Percentiles rank a stretch among this genome's conserved stretches.
phyloP scores from a whole-genome alignment of 371 early-diverging fungal species.

The Homolaphlyctis polyrhiza region DNA sequence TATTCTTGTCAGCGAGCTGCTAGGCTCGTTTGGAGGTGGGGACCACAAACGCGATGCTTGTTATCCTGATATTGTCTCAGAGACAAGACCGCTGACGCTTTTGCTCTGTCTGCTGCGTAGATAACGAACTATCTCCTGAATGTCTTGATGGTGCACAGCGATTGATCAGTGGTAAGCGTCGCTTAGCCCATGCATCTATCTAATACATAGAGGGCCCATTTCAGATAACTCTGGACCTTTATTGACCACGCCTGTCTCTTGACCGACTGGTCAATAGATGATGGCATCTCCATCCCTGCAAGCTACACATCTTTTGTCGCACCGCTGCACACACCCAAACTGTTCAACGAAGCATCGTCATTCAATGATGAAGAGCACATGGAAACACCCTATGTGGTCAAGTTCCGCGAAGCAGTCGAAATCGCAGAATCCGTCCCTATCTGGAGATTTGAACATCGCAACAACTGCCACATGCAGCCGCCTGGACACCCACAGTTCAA shows the following conservation, averaged over 20 bases:
- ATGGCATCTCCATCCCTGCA: slow-evolving; percentile 87
- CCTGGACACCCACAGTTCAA: slow-evolving; percentile 48
- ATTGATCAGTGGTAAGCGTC: slow-evolving; percentile 61
- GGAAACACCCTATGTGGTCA: slow-evolving; percentile 92
- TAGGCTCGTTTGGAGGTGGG: slow-evolving; percentile 84
- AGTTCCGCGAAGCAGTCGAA: slow-evolving; percentile 68
- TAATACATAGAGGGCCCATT: too few species aligned
- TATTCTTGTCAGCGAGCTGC: slow-evolving; percentile 84
- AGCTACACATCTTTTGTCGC: slow-evolving; percentile 76
- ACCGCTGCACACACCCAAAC: slow-evolving; percentile 79
- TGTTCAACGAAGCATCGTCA: slow-evolving; percentile 57
- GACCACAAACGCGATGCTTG: too few species aligned
- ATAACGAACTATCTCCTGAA: slow-evolving; percentile 96
- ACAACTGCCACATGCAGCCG: background rate
- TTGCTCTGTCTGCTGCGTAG: slow-evolving; percentile 33
- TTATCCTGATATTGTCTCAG: too few species aligned
- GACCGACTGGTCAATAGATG: too few species aligned
- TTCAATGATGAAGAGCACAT: slow-evolving; percentile 61
- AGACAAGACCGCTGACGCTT: too few species aligned
- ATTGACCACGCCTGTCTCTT: too few species aligned
- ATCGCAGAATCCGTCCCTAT: slow-evolving; percentile 63
- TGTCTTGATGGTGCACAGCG: slow-evolving; percentile 90
- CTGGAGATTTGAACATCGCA: slow-evolving; percentile 86
- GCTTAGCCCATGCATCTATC: too few species aligned
- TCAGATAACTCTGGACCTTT: too few species aligned